Evolutionary conservation across 495 filamentous ascomycete genomes (phyloP).

Genomic region (Aspergillus avenaceus): DNA sequence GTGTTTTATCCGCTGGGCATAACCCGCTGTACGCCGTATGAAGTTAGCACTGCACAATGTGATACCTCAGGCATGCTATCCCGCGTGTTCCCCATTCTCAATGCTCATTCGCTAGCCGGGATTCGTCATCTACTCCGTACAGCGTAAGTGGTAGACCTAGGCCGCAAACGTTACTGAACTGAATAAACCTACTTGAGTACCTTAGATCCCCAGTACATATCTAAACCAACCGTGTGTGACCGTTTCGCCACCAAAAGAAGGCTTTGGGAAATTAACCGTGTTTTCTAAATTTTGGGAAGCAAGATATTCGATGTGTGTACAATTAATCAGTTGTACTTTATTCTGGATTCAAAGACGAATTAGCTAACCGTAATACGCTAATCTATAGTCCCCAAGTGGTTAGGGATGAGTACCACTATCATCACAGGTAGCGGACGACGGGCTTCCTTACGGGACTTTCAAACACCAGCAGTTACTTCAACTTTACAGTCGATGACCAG

Average conservation of each 20-base stretch:
- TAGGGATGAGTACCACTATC: slow-evolving; percentile 40
- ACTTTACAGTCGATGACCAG: slow-evolving; percentile 32
- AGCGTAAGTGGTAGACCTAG: too few relatives aligned
- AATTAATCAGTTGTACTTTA: neutral
- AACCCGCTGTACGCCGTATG: too few relatives aligned
- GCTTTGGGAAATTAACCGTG: too few relatives aligned
- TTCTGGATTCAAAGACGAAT: neutral
- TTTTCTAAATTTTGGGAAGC: too few relatives aligned
- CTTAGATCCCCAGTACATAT: neutral
- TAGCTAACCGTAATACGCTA: neutral
- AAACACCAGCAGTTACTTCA: slow-evolving; percentile 25
- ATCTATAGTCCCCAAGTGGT: neutral
- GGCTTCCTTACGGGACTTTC: slow-evolving; percentile 39
- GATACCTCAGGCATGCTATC: too few relatives aligned
- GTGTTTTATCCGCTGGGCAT: too few relatives aligned
- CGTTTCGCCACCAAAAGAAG: neutral
- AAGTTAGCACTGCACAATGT: too few relatives aligned
- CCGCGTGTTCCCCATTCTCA: slow-evolving; percentile 20
- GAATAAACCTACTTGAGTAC: too few relatives aligned
- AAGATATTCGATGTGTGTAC: neutral
- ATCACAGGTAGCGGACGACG: slow-evolving; percentile 44
- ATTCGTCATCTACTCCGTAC: slow-evolving; percentile 41
- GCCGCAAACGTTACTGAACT: slow-evolving; percentile 6
- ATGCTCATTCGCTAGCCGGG: slow-evolving; percentile 26
- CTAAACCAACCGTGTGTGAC: neutral